phyloP scores from a whole-genome alignment of 2,329 filamentous ascomycete genomes.

The Leptographium wingfieldii region DNA sequence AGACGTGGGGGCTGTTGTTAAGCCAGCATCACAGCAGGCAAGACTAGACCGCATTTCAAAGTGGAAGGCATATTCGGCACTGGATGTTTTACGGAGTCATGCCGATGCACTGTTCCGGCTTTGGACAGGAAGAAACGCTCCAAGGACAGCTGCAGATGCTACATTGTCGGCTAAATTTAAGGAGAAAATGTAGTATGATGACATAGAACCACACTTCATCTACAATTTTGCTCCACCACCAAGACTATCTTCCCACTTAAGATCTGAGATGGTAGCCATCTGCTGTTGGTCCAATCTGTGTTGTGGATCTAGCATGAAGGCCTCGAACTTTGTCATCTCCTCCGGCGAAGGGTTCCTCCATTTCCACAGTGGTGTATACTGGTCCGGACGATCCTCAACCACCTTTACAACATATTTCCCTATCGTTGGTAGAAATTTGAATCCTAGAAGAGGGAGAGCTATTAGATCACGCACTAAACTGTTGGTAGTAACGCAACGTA shows the following conservation, averaged over 20 bases:
- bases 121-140: not conserved
- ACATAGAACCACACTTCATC: too few species aligned
- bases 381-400: not conserved
- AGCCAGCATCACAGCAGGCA: not conserved
- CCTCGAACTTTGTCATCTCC: not conserved
- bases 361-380: not conserved
- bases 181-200: not conserved
- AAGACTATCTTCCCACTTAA: not conserved
- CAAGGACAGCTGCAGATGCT: not conserved
- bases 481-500: not conserved
- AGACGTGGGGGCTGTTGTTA: not conserved
- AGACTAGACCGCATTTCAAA: not conserved
- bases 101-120: not conserved
- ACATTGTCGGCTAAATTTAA: not conserved
- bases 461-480: not conserved
- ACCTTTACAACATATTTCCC: slow-evolving; percentile 1
- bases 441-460: not conserved
- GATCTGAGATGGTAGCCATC: not conserved
- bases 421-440: slow-evolving; percentile 2
- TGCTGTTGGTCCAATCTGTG: not conserved
- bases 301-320: not conserved
- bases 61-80: not conserved
- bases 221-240: not conserved
- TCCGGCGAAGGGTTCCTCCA: not conserved
- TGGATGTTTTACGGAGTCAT: not conserved